Evolutionary conservation across 768 basidiomycete genomes (phyloP).

Genomic region (Phylloporus rhodoxanthus): DNA sequence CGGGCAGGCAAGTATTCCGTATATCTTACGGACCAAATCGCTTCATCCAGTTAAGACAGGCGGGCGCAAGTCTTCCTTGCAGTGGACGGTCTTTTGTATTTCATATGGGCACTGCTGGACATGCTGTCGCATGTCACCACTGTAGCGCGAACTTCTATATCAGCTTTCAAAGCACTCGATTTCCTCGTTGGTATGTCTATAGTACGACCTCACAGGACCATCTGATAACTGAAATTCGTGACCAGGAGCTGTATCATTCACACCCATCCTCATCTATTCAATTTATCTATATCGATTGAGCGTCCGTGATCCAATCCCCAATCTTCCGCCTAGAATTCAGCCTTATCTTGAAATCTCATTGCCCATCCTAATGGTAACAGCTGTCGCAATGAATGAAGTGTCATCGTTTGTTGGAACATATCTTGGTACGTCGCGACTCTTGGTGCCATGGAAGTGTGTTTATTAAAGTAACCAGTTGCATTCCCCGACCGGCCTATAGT

Average conservation of each 20-base stretch:
- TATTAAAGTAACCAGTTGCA: constrained; percentile 7
- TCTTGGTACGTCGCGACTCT: constrained; percentile 40
- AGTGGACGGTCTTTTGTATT: constrained; percentile 57
- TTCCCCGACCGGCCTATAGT: constrained; percentile 16
- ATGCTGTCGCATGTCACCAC: constrained; percentile 53
- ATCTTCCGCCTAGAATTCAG: constrained; percentile 47
- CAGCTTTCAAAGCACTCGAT: constrained; percentile 50
- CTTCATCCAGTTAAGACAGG: constrained; percentile 9
- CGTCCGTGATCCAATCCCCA: constrained; percentile 43
- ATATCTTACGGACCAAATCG: neutral
- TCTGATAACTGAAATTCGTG: neutral
- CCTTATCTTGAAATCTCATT: constrained; percentile 41
- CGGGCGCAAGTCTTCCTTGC: constrained; percentile 56
- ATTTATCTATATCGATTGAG: constrained; percentile 58
- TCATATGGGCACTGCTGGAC: constrained; percentile 55
- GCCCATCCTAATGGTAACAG: constrained; percentile 49
- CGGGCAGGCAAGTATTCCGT: constrained; percentile 40
- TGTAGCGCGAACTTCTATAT: constrained; percentile 40
- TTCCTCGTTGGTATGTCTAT: constrained; percentile 50
- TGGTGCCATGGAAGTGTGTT: neutral
- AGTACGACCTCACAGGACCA: neutral
- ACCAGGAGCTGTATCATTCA: constrained; percentile 49
- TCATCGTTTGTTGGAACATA: constrained; percentile 59
- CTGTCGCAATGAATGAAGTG: constrained; percentile 51
- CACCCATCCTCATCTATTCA: constrained; percentile 61